Conservation (phyloP, 2,329 filamentous ascomycete genomes). For the Neopestalotiopsis sp. region DNA sequence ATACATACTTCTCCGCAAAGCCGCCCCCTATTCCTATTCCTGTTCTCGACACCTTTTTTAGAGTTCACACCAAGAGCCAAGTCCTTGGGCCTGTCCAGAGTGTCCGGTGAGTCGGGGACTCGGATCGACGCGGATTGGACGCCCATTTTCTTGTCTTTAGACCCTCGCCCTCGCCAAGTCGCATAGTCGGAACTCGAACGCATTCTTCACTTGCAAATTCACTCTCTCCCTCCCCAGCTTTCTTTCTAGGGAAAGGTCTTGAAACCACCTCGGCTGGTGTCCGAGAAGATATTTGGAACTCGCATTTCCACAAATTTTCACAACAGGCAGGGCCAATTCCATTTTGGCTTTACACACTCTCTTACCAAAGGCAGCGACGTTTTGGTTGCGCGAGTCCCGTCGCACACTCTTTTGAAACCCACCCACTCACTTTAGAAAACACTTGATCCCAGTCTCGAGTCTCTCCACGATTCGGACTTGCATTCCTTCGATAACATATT, state of each 20-base stretch:
- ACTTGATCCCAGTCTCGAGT: neutral
- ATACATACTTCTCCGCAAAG: neutral
- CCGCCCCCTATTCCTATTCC: neutral
- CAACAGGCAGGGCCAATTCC: neutral
- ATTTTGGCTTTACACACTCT: neutral
- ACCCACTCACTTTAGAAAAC: neutral
- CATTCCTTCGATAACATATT: neutral
- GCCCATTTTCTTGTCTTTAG: neutral
- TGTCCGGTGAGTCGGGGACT: constrained; percentile 1
- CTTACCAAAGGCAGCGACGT: neutral
- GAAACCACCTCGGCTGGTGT: neutral
- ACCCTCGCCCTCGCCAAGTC: neutral
- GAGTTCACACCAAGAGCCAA: neutral
- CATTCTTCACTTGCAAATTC: neutral
- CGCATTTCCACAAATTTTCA: neutral
- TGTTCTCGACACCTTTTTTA: neutral
- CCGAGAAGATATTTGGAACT: neutral
- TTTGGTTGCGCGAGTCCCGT: neutral
- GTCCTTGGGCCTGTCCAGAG: neutral
- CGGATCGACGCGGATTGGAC: constrained; percentile 1
- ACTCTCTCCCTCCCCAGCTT: neutral
- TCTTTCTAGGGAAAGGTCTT: neutral
- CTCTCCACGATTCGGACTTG: neutral
- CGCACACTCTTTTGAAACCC: neutral
- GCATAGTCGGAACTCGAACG: neutral